Conservation (phyloP, 768 basidiomycete species). For the Boletus tomentosulus region DNA sequence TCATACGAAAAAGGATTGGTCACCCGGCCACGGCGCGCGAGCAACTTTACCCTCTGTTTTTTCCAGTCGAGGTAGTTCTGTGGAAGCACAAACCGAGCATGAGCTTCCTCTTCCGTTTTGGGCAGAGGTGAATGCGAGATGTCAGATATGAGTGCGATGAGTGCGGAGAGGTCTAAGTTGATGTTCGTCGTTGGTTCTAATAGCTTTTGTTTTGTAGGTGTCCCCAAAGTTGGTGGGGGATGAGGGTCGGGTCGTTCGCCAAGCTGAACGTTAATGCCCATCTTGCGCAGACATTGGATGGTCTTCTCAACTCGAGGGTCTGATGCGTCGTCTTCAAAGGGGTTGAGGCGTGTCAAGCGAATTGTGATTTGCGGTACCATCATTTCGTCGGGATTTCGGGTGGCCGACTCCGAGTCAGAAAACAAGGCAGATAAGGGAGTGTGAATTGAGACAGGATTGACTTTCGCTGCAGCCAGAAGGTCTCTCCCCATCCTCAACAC, state of each 20-base stretch:
- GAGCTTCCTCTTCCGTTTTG: conserved; percentile 48
- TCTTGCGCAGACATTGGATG: conserved; percentile 46
- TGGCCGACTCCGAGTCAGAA: conserved; percentile 12
- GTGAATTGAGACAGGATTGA: conserved; percentile 43
- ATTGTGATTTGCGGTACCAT: conserved; percentile 48
- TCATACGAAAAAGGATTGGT: conserved; percentile 10
- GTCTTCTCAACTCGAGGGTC: conserved; percentile 63
- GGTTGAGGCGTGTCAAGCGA: conserved; percentile 68
- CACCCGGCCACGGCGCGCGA: conserved; percentile 4
- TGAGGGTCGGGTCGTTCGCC: conserved; percentile 46
- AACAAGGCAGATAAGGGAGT: not conserved
- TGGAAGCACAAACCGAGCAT: conserved; percentile 59
- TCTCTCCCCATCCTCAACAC: conserved; percentile 66
- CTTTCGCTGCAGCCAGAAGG: conserved; percentile 59
- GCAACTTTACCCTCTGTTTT: conserved; percentile 21
- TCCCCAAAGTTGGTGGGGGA: not conserved
- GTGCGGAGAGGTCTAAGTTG: conserved; percentile 79
- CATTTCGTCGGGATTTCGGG: conserved; percentile 8
- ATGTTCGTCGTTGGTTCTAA: conserved; percentile 54
- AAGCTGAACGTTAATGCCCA: conserved; percentile 66
- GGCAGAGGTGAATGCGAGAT: conserved; percentile 74
- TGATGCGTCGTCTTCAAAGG: conserved; percentile 26
- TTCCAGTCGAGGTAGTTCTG: conserved; percentile 61
- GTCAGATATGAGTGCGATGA: conserved; percentile 82
- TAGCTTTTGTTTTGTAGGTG: not conserved